Conservation (phyloP, 169 alveolate genomes). For the Cryptosporidium xiaoi region DNA sequence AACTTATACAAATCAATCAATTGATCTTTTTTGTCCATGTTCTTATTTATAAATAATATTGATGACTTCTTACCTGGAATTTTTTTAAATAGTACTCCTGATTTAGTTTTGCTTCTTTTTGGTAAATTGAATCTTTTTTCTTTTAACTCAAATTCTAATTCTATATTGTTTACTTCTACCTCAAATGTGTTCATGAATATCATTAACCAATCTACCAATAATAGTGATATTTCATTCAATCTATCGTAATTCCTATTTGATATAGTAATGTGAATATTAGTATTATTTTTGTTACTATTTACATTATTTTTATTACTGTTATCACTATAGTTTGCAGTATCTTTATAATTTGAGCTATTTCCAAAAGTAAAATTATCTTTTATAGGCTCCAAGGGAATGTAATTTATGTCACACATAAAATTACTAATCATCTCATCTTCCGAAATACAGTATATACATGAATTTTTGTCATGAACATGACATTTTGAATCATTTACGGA, state of each 20-base stretch:
- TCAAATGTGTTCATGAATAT: constrained; percentile 51
- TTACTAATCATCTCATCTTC: not conserved
- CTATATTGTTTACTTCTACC: constrained; percentile 34
- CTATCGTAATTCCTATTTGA: too few relatives aligned
- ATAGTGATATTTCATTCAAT: not conserved
- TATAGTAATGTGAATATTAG: not conserved
- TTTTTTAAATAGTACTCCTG: constrained; percentile 36
- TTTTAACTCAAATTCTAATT: constrained; percentile 16
- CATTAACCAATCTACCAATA: constrained; percentile 34
- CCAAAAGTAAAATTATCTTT: too few relatives aligned
- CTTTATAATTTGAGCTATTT: constrained; percentile 2
- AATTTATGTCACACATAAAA: too few relatives aligned
- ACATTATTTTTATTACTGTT: not conserved
- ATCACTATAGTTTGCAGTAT: not conserved
- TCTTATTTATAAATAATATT: constrained; percentile 22
- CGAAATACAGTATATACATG: constrained; percentile 37
- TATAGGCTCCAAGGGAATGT: too few relatives aligned
- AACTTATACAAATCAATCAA: constrained; percentile 34
- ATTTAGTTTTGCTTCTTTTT: not conserved
- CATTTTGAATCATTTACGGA: not conserved
- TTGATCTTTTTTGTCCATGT: constrained; percentile 33
- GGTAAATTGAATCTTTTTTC: constrained; percentile 6
- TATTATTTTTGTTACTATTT: not conserved
- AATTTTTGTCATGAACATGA: not conserved
- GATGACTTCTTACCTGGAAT: constrained; percentile 44